Evolutionary conservation across 208 protist species (phyloP), one percentile per base, ranked within the genome.

Genomic region (Leishmania lainsoni): DNA sequence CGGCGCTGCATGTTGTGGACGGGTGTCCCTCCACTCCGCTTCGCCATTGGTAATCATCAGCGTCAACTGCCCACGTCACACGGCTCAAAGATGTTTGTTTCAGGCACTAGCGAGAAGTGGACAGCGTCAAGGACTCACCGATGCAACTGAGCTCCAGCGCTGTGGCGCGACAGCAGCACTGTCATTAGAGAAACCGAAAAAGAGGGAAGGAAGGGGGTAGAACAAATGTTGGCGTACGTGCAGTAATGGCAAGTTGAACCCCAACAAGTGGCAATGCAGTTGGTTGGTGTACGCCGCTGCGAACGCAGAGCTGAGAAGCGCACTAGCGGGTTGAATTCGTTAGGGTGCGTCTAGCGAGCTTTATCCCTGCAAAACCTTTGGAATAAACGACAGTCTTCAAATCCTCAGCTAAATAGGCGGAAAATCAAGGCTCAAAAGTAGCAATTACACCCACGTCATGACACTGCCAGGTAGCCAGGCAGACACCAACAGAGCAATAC

Each of bases 391-490:
- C 26, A 10, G 58, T 65, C 58, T 12, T 65, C 26, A 2, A 35
- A n/a, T 0, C 22, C 12, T 5, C 3, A 68, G n/a, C 22, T 61
- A 3, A 29, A 32, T 3, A 0, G 26, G 9, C 29, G 12, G 2
- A 63, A 0, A 16, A 29, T 48, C 5, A 6, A 71, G 39, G 20
- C 35, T 20, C 4, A 16, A 56, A 59, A 71, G 22, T 69, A 49
- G n/a, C 26, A 5, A 71, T 39, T 52, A 75, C 17, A 35, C 66
- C 75, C 81, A 84, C 17, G 69, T 80, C 9, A 78, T 14, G 5
- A 73, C 0, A 17, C 76, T 84, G 58, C 77, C 35, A 17, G 81
- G 81, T 4, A 84, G 76, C 17, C 51, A 48, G 9, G 63, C 17
- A 22, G 75, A 80, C 0, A 84, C 56, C 16, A 84, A 9, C 5